These are phyloP conservation scores for Kwoniella botswanensis DNA, from an alignment of 768 basidiomycete genomes.

Conservation along the genomic window DNA sequence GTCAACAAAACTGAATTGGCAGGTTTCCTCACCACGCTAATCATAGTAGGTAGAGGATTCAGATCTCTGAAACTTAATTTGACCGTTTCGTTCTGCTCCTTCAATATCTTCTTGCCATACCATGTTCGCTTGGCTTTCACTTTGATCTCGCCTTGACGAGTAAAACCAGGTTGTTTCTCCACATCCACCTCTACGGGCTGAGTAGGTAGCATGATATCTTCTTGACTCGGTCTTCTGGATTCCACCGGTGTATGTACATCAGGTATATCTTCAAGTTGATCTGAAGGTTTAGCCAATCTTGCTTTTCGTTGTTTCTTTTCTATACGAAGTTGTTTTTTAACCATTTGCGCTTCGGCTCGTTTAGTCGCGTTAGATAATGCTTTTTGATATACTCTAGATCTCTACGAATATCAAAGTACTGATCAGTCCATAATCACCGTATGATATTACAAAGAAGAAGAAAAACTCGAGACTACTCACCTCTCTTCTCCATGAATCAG, in stretches of 20 bases:
- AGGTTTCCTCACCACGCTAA: constrained; percentile 64
- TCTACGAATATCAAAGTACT: constrained; percentile 41
- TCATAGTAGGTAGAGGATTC: constrained; percentile 73
- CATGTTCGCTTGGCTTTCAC: constrained; percentile 9
- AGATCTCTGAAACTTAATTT: constrained; percentile 71
- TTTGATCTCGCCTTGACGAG: background rate
- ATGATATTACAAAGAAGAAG: background rate
- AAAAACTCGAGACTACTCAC: constrained; percentile 9
- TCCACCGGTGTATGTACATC: background rate
- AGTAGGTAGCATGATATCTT: background rate
- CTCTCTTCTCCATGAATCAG: constrained; percentile 80
- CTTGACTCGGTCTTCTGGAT: constrained; percentile 11
- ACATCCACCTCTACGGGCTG: background rate
- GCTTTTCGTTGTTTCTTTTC: constrained; percentile 33
- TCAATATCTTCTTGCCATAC: constrained; percentile 23
- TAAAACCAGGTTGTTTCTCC: constrained; percentile 5
- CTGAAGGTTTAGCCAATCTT: constrained; percentile 2
- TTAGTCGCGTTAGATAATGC: constrained; percentile 63
- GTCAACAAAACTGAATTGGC: constrained; percentile 73
- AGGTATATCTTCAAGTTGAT: constrained; percentile 10
- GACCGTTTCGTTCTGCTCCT: constrained; percentile 53
- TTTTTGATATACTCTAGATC: constrained; percentile 78
- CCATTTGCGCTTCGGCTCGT: constrained; percentile 40
- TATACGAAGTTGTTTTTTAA: constrained; percentile 30
- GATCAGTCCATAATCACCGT: background rate